Evolutionary conservation across 2,329 filamentous ascomycete genomes (phyloP).

Genomic region (Colletotrichum sp.): DNA sequence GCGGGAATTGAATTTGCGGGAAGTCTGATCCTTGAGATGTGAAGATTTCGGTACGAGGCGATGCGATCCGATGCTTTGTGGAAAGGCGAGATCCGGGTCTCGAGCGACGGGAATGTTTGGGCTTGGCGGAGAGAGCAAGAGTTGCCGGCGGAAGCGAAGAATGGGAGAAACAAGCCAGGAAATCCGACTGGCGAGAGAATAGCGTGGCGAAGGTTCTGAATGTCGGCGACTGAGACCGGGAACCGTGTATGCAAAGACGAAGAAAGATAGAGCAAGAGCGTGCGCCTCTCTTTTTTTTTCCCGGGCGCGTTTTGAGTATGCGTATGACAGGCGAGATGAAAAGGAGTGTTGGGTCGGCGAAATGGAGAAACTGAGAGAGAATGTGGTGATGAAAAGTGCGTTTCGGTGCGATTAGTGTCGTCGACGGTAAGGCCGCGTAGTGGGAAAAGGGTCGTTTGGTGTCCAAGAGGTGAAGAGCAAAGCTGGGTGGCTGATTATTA

Average conservation of each 20-base stretch:
- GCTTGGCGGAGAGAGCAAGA: background rate
- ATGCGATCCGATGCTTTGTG: conserved; percentile 10
- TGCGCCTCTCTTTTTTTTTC: background rate
- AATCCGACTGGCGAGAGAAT: background rate
- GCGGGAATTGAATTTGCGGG: background rate
- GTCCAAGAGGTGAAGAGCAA: background rate
- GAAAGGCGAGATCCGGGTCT: background rate
- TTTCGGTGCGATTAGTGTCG: conserved; percentile 15
- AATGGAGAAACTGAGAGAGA: conserved; percentile 2
- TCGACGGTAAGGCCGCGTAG: background rate
- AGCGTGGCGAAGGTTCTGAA: background rate
- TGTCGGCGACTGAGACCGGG: background rate
- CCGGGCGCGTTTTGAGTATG: background rate
- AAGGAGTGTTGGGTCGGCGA: background rate
- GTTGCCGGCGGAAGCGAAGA: background rate
- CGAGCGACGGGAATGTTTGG: background rate
- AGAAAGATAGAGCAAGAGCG: background rate
- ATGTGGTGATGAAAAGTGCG: conserved; percentile 14
- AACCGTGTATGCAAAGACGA: background rate
- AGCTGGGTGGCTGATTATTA: background rate
- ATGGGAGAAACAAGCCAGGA: background rate
- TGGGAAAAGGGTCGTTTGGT: background rate
- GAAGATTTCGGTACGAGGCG: background rate
- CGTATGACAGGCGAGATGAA: conserved; percentile 7
- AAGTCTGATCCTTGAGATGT: background rate